These are phyloP conservation scores for Avena atlantica DNA, from an alignment of 176 grass and related monocot species.

Conservation along the genomic window DNA sequence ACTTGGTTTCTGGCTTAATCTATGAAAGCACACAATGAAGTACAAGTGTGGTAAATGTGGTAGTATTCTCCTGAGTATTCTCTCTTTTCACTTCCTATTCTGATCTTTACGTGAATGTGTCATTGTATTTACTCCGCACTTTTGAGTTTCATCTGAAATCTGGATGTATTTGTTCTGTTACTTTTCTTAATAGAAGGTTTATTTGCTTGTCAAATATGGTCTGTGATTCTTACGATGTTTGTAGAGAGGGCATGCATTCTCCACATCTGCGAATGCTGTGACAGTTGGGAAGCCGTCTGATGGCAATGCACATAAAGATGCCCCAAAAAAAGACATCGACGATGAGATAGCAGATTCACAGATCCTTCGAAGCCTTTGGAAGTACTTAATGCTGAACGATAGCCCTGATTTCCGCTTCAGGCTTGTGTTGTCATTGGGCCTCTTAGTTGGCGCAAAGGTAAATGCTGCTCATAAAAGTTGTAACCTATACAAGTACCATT, in stretches of 20 bases:
- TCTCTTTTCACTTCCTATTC: background rate
- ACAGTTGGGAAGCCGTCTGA: conserved; percentile 51
- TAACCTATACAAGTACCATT: background rate
- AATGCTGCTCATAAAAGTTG: conserved; percentile 25
- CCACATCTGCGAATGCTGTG: conserved; percentile 70
- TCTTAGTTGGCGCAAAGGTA: conserved; percentile 97
- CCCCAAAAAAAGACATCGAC: conserved; percentile 60
- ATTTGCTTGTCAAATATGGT: conserved; percentile 29
- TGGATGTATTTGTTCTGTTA: conserved; percentile 17
- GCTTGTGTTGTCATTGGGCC: conserved; percentile 68
- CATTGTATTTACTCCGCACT: background rate
- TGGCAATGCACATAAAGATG: conserved; percentile 61
- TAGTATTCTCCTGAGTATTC: background rate
- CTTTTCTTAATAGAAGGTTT: background rate
- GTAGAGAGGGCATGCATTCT: conserved; percentile 74
- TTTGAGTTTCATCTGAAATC: conserved; percentile 7
- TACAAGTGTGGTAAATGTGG: background rate
- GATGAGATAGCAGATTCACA: conserved; percentile 78
- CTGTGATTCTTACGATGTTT: conserved; percentile 41
- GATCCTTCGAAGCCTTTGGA: conserved; percentile 81
- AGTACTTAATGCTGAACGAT: conserved; percentile 85
- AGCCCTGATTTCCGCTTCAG: conserved; percentile 89
- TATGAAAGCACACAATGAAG: background rate
- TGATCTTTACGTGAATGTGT: background rate
- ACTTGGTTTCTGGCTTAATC: background rate